These are phyloP conservation scores for Nitzschia sp. DNA, from an alignment of 108 stramenopile species.

Conservation along the genomic window DNA sequence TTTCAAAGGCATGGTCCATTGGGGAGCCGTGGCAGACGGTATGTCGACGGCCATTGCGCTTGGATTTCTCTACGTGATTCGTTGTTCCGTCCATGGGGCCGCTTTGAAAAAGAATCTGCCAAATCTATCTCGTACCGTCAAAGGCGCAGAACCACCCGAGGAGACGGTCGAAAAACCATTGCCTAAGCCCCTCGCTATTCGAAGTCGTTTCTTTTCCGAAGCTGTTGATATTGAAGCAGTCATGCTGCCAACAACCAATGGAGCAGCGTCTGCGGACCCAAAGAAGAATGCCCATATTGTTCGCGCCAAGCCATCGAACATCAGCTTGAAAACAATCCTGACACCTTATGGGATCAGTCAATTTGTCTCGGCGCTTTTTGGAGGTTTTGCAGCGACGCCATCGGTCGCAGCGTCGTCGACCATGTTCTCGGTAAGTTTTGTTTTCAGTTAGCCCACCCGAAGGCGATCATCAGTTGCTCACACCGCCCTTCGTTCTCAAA, in stretches of 20 bases:
- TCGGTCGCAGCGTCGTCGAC: constrained; percentile 42
- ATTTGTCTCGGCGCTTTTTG: constrained; percentile 44
- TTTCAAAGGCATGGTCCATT: constrained; percentile 43
- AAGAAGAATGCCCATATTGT: neutral
- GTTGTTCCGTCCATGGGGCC: constrained; percentile 67
- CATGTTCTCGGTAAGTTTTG: constrained; percentile 46
- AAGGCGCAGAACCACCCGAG: neutral
- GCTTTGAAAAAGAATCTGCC: constrained; percentile 60
- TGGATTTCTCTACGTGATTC: constrained; percentile 71
- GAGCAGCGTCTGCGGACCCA: neutral
- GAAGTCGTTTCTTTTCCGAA: constrained; percentile 34
- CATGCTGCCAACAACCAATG: constrained; percentile 8
- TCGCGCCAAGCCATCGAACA: constrained; percentile 31
- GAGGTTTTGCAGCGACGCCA: constrained; percentile 63
- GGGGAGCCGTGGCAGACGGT: constrained; percentile 61
- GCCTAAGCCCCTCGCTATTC: constrained; percentile 8
- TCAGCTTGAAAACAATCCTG: constrained; percentile 34
- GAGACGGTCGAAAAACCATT: neutral
- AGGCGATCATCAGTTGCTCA: too few species aligned
- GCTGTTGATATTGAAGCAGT: constrained; percentile 38
- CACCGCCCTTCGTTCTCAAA: neutral
- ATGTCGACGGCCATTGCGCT: constrained; percentile 55
- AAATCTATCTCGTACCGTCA: constrained; percentile 41
- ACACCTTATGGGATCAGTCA: constrained; percentile 51
- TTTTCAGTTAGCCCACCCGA: too few species aligned